Percentiles rank a stretch among this genome's conserved stretches.
These are phyloP conservation scores for Oxyria digyna DNA, from an alignment of 148 eudicot species.

Conservation along the genomic window DNA sequence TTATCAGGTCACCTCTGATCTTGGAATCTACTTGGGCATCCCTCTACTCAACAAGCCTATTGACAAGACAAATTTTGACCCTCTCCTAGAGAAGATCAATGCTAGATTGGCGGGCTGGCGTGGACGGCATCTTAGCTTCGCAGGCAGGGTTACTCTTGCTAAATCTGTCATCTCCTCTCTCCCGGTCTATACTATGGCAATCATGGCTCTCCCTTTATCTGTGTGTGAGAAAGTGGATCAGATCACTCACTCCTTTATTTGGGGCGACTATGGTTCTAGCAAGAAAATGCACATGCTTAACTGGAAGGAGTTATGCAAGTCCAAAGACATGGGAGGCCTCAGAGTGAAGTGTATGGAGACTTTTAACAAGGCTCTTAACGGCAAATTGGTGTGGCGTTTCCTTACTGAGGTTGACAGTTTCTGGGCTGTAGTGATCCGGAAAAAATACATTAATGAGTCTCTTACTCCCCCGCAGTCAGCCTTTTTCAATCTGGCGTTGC, in stretches of 20 bases:
- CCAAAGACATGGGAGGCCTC: no score
- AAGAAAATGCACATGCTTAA: no score
- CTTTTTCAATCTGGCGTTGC: no score
- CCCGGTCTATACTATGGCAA: neutral
- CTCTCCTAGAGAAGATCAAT: neutral
- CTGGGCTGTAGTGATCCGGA: no score
- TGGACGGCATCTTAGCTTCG: neutral
- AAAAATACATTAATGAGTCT: no score
- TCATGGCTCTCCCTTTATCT: neutral
- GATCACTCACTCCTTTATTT: neutral
- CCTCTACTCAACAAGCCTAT: neutral
- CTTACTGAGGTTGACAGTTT: no score
- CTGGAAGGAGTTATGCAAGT: no score
- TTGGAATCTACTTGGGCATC: neutral
- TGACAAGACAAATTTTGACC: neutral
- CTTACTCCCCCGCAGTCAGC: no score
- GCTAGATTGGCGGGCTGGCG: neutral
- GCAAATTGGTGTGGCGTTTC: no score
- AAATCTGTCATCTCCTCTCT: neutral
- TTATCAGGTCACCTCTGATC: neutral
- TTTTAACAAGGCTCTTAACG: no score
- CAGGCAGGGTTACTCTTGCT: neutral
- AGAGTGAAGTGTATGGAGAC: no score
- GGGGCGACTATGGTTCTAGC: neutral
- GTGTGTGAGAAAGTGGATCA: neutral